Evolutionary conservation across 2,329 filamentous ascomycete genomes (phyloP), one percentile per base, ranked within the genome.

Genomic region (Septoria petroselini): DNA sequence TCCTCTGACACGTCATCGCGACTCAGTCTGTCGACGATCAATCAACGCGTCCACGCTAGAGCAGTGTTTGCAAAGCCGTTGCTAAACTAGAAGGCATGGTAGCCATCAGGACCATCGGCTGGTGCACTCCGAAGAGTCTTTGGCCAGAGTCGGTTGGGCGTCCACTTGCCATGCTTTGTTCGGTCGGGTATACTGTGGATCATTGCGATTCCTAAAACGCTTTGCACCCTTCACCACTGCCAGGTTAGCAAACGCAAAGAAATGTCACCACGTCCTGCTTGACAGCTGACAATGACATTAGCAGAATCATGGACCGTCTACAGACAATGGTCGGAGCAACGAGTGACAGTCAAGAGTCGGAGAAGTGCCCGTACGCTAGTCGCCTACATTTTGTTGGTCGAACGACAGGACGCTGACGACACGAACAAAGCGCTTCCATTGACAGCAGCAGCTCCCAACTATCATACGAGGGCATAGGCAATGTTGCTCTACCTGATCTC

Each of bases 161-260:
- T 27, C 37, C 31, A 27, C 23, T 27, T 17, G 35, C 37, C 23
- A 17, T 41, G 17, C 18, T 29, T 12, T 17, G 9, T 8, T 17
- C 7, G n/a, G 45, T 41, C 45, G 37, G 45, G 19, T 25, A 23
- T 40, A 25, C 45, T 48, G 27, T 48, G 37, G 45, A 41, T 30
- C 27, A 18, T 15, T 40, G 29, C 34, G 18, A 15, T 31, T 19
- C 27, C 44, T 21, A 39, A n/a, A n/a, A 27, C 23, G 9, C 23
- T 27, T 27, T 27, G 23, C 23, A 27, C 23, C 23, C 23, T 15
- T n/a, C 7, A 15, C 15, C 11, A n/a, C 12, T 19, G 19, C 15
- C 14, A 12, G 15, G 9, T 4, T 17, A 15, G 9, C 15, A 9
- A 21, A 7, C 27, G 7, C 30, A 33, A 12, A 33, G 30, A n/a